Evolutionary conservation across 495 filamentous ascomycete genomes (phyloP).

Genomic region (Platismatia glauca): DNA sequence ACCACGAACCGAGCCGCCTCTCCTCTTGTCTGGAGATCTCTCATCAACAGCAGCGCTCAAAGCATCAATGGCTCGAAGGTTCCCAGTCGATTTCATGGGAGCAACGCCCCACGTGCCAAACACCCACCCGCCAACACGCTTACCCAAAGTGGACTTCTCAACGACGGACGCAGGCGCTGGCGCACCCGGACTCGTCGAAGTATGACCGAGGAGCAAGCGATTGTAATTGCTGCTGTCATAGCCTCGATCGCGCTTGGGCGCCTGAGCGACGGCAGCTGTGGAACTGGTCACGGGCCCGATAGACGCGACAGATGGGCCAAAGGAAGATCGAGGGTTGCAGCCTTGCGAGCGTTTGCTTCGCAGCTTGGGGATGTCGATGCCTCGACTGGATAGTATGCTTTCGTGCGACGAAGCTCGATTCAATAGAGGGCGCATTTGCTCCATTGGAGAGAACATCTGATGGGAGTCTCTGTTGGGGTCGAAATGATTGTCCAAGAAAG

Average conservation of each 20-base stretch:
- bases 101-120: conserved; percentile 46
- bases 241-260: conserved; percentile 7
- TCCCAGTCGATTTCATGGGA: conserved; percentile 26
- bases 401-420: conserved; percentile 42
- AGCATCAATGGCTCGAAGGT: conserved; percentile 16
- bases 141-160: conserved; percentile 33
- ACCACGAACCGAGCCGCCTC: background rate
- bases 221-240: conserved; percentile 23
- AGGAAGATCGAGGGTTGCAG: conserved; percentile 29
- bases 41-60: conserved; percentile 12
- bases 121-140: conserved; percentile 48
- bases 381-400: conserved; percentile 42
- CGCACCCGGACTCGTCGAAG: background rate
- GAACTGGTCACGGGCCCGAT: conserved; percentile 40
- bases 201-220: conserved; percentile 15
- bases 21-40: background rate
- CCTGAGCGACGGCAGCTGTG: conserved; percentile 26
- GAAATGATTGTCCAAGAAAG: conserved; percentile 20
- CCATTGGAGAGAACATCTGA: conserved; percentile 20
- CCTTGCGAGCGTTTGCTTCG: conserved; percentile 11
- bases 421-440: conserved; percentile 25
- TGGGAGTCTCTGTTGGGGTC: conserved; percentile 22
- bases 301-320: conserved; percentile 29
- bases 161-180: conserved; percentile 9
- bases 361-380: conserved; percentile 42